These are phyloP conservation scores for Diaporthe ampelina DNA, from an alignment of 2,329 filamentous ascomycete genomes.

Conservation along the genomic window DNA sequence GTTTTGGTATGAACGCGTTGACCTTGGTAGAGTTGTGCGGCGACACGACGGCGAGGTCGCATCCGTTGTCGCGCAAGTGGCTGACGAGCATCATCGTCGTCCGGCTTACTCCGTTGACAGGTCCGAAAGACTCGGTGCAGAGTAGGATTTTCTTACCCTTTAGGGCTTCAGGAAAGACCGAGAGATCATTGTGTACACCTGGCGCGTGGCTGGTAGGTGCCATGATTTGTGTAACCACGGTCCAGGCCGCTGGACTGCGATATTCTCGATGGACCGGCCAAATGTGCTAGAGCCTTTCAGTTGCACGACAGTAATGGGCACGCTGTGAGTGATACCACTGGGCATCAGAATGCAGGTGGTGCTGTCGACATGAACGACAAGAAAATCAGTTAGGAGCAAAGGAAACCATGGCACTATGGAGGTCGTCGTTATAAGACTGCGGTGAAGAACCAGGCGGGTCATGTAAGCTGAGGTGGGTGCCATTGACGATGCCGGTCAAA, in stretches of 20 bases:
- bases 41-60: constrained; percentile 75
- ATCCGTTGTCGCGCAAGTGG: constrained; percentile 75
- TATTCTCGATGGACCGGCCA: not conserved
- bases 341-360: too few species aligned
- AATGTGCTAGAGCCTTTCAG: not conserved
- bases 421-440: not conserved
- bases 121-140: constrained; percentile 79
- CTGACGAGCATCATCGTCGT: constrained; percentile 79
- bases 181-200: constrained; percentile 54
- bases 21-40: constrained; percentile 69
- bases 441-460: not conserved
- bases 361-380: not conserved
- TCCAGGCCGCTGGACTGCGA: not conserved
- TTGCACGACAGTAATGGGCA: not conserved
- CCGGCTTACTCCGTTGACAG: constrained; percentile 80
- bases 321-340: not conserved
- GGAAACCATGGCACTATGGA: not conserved
- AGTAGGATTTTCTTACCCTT: constrained; percentile 74
- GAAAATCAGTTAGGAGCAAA: too few species aligned
- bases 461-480: not conserved
- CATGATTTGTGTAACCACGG: not conserved
- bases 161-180: constrained; percentile 63
- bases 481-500: not conserved
- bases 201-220: not conserved
- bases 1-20: constrained; percentile 63